A percentile compares a stretch with the other conserved stretches of the same genome.
phyloP scores from a whole-genome alignment of 2,329 filamentous ascomycete species.

The Fusarium denticulatum region DNA sequence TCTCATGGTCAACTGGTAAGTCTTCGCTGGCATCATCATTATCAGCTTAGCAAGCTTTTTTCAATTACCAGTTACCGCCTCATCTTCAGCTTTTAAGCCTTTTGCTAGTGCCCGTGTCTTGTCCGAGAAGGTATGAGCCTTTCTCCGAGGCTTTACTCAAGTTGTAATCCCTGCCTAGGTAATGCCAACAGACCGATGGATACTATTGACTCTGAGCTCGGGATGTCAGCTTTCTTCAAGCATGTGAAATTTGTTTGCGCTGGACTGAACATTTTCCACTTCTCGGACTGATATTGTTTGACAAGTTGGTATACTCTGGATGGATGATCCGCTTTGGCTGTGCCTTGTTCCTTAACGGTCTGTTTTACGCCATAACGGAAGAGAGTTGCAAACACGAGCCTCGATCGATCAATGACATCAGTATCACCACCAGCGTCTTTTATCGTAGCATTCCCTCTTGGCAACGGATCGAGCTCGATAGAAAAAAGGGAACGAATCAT shows the following conservation, averaged over 20 bases:
- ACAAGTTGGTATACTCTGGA: neutral
- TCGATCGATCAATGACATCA: constrained; percentile 29
- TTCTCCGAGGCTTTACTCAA: constrained; percentile 17
- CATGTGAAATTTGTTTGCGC: constrained; percentile 26
- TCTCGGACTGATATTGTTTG: neutral
- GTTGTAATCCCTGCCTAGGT: constrained; percentile 17
- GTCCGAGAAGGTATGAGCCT: constrained; percentile 6
- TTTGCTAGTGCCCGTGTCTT: constrained; percentile 13
- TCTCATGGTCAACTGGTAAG: neutral
- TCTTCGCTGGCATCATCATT: neutral
- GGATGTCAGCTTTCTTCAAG: neutral
- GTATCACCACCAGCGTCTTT: neutral
- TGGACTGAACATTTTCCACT: neutral
- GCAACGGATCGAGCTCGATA: neutral
- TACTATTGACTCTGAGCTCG: constrained; percentile 2
- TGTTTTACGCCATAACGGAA: neutral
- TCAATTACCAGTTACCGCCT: constrained; percentile 27
- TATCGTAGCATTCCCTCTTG: neutral
- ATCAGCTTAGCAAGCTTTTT: neutral
- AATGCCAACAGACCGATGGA: constrained; percentile 17
- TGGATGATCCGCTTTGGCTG: neutral
- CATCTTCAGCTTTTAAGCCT: constrained; percentile 26
- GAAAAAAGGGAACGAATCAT: neutral
- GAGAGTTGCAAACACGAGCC: neutral
- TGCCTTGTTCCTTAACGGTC: neutral